Evolutionary conservation across 805 yeast genomes (phyloP).

Genomic region (Metschnikowia corniflorae): DNA sequence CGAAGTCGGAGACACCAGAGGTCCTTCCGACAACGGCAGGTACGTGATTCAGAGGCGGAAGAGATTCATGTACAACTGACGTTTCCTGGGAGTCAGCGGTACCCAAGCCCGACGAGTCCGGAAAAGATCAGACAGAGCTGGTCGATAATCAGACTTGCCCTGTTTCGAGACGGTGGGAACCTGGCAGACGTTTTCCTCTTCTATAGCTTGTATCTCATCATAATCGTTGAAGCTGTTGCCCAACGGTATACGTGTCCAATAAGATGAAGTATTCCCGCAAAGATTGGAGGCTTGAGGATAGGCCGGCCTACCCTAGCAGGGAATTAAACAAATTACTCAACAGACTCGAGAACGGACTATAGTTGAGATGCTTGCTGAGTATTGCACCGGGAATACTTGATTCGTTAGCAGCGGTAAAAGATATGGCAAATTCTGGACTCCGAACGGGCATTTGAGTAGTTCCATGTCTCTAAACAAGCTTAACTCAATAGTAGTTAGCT

Average conservation of each 20-base stretch:
- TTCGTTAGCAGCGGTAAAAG: slow-evolving; percentile 34
- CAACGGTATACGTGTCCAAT: slow-evolving; percentile 41
- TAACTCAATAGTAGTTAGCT: slow-evolving; percentile 28
- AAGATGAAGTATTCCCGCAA: slow-evolving; percentile 32
- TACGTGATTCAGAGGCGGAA: too few relatives aligned
- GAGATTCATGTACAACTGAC: too few relatives aligned
- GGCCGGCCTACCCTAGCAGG: slow-evolving; percentile 1
- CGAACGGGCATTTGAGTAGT: slow-evolving; percentile 37
- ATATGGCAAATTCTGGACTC: slow-evolving; percentile 39
- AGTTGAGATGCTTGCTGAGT: slow-evolving; percentile 19
- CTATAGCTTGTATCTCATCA: slow-evolving; percentile 27
- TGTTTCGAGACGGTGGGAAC: too few relatives aligned
- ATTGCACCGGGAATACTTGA: slow-evolving; percentile 21
- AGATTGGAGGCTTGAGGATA: slow-evolving; percentile 32
- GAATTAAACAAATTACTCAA: slow-evolving; percentile 29
- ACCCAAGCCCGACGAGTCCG: too few relatives aligned
- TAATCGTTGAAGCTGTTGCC: slow-evolving; percentile 31
- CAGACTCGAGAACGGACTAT: slow-evolving; percentile 26
- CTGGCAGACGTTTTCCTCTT: slow-evolving; percentile 20
- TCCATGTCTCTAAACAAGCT: slow-evolving; percentile 34
- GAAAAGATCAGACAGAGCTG: too few relatives aligned
- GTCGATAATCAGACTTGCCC: too few relatives aligned
- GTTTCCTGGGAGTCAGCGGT: too few relatives aligned
- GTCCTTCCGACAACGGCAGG: too few relatives aligned
- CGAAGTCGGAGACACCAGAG: too few relatives aligned